Conservation (phyloP, 331 rosid species). For the Spiraea crenata region DNA sequence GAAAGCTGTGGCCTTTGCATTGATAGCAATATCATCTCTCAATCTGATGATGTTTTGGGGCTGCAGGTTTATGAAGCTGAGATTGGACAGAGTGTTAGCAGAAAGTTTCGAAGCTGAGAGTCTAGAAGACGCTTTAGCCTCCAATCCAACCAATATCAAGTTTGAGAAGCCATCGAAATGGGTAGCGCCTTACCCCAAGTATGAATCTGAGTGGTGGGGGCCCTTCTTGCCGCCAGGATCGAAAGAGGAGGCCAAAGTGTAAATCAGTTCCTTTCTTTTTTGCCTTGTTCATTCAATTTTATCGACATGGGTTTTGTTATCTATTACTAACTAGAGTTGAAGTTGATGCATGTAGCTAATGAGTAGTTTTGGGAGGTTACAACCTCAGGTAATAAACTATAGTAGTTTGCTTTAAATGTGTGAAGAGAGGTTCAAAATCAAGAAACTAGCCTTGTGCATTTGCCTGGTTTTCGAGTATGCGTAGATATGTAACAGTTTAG, state of each 20-base stretch:
- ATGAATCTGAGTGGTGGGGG: slow-evolving; percentile 91
- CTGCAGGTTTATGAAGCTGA: slow-evolving; percentile 91
- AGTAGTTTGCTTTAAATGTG: slow-evolving; percentile 23
- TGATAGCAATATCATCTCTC: not conserved
- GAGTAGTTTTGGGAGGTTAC: slow-evolving; percentile 13
- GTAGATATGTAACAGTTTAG: not conserved
- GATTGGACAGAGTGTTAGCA: slow-evolving; percentile 89
- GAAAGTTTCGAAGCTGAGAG: slow-evolving; percentile 74
- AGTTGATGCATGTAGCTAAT: slow-evolving; percentile 37
- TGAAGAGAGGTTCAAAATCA: slow-evolving; percentile 27
- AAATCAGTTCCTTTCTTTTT: slow-evolving; percentile 26
- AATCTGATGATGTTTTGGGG: slow-evolving; percentile 18
- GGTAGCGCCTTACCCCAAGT: slow-evolving; percentile 95
- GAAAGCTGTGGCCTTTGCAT: not conserved
- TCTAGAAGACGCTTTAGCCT: slow-evolving; percentile 77
- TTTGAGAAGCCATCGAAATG: slow-evolving; percentile 86
- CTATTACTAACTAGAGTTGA: slow-evolving; percentile 36
- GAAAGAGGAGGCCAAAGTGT: slow-evolving; percentile 55
- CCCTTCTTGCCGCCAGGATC: slow-evolving; percentile 63
- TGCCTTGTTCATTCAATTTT: slow-evolving; percentile 17
- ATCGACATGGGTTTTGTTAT: slow-evolving; percentile 22
- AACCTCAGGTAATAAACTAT: not conserved
- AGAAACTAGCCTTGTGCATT: slow-evolving; percentile 17
- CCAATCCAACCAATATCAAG: slow-evolving; percentile 67
- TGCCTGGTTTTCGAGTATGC: not conserved